These are phyloP conservation scores for Cercospora berteroae DNA, from an alignment of 2,329 filamentous ascomycete genomes.

Conservation along the genomic window DNA sequence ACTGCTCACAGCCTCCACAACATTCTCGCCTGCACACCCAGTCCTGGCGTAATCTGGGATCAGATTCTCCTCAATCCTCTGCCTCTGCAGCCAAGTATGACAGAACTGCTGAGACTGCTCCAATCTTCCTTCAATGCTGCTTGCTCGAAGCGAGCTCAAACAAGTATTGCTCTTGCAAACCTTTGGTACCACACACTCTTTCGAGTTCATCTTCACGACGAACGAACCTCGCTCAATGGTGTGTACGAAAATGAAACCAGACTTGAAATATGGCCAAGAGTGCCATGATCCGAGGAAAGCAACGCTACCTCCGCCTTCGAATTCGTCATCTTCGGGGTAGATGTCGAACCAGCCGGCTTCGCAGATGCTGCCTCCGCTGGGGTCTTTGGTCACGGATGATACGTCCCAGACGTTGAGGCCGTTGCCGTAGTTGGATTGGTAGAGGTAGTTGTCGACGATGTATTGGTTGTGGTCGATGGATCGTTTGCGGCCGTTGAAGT, in stretches of 20 bases:
- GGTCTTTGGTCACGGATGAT: slow-evolving; percentile 41
- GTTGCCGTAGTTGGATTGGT: slow-evolving; percentile 41
- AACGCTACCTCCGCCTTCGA: slow-evolving; percentile 39
- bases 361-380: slow-evolving; percentile 46
- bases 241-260: slow-evolving; percentile 52
- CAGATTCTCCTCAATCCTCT: slow-evolving; percentile 19
- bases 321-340: slow-evolving; percentile 51
- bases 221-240: slow-evolving; percentile 54
- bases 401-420: slow-evolving; percentile 40
- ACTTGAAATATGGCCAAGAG: slow-evolving; percentile 51
- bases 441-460: slow-evolving; percentile 38
- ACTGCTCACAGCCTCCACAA: slow-evolving; percentile 23
- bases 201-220: slow-evolving; percentile 43
- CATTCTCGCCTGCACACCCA: slow-evolving; percentile 20
- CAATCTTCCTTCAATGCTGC: slow-evolving; percentile 18
- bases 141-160: slow-evolving; percentile 16
- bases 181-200: slow-evolving; percentile 20
- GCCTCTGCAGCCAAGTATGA: slow-evolving; percentile 18
- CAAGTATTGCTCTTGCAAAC: slow-evolving; percentile 22
- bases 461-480: slow-evolving; percentile 47
- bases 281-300: slow-evolving; percentile 47
- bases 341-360: slow-evolving; percentile 53
- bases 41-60: slow-evolving; percentile 23
- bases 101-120: slow-evolving; percentile 25
- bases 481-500: slow-evolving; percentile 37